Evolutionary conservation across 202 grass and related monocot genomes (phyloP).

Genomic region (Setaria italica): DNA sequence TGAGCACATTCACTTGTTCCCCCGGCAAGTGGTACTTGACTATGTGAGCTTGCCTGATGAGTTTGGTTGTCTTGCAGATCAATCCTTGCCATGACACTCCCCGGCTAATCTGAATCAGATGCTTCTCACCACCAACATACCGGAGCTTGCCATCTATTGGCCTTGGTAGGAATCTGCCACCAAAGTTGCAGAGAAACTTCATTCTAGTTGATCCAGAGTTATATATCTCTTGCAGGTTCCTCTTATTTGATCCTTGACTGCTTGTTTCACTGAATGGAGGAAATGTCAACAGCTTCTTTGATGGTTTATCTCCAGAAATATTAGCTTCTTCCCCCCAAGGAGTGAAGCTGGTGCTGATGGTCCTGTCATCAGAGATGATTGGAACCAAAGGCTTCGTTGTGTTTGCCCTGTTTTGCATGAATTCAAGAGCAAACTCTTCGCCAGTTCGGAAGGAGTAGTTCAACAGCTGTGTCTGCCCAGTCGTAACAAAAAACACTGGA

Average conservation of each 20-base stretch:
- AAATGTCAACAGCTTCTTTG: slow-evolving; percentile 10
- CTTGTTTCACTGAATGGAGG: slow-evolving; percentile 13
- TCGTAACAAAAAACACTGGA: slow-evolving; percentile 42
- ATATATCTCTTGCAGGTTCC: neutral
- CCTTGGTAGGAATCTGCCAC: slow-evolving; percentile 62
- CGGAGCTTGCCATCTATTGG: slow-evolving; percentile 60
- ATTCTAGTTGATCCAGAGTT: slow-evolving; percentile 4
- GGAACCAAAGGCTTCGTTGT: slow-evolving; percentile 40
- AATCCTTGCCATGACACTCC: slow-evolving; percentile 64
- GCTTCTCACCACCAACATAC: slow-evolving; percentile 67
- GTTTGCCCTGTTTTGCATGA: slow-evolving; percentile 60
- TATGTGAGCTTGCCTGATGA: slow-evolving; percentile 45
- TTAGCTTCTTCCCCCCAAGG: neutral
- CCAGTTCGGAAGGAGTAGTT: slow-evolving; percentile 82
- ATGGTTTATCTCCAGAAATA: neutral
- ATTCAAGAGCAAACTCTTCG: slow-evolving; percentile 67
- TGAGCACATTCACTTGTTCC: slow-evolving; percentile 60
- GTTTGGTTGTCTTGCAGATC: slow-evolving; percentile 43
- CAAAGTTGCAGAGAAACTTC: slow-evolving; percentile 56
- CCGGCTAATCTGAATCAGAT: slow-evolving; percentile 50
- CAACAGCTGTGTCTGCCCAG: slow-evolving; percentile 44
- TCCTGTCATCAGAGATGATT: neutral
- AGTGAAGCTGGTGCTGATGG: neutral
- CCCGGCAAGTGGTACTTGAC: slow-evolving; percentile 73
- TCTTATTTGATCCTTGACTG: neutral